Percentiles rank a stretch among this genome's conserved stretches.
Evolutionary conservation across 2,329 filamentous ascomycete species (phyloP).

Genomic region (Microdochium trichocladiopsis): DNA sequence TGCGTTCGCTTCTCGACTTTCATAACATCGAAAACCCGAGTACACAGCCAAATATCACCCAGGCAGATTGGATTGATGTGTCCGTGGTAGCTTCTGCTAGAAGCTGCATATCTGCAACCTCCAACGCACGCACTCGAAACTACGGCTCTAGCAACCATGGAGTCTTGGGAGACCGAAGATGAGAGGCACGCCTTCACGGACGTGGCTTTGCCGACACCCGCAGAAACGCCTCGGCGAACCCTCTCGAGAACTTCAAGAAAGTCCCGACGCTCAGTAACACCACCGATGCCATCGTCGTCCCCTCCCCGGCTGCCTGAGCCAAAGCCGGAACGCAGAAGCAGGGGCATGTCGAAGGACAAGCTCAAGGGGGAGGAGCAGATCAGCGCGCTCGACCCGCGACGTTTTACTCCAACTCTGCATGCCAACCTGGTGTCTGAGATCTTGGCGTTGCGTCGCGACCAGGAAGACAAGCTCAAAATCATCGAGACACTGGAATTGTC

Average conservation of each 20-base stretch:
- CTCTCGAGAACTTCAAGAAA: slow-evolving; percentile 56
- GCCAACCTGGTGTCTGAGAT: slow-evolving; percentile 95
- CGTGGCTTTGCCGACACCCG: slow-evolving; percentile 60
- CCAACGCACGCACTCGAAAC: too few relatives aligned
- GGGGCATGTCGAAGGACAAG: slow-evolving; percentile 48
- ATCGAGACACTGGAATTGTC: slow-evolving; percentile 79
- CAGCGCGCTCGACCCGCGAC: slow-evolving; percentile 74
- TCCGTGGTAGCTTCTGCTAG: too few relatives aligned
- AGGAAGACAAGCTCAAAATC: slow-evolving; percentile 80
- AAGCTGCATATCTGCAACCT: too few relatives aligned
- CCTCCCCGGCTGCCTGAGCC: slow-evolving; percentile 42
- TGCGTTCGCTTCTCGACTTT: too few relatives aligned
- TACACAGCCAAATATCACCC: too few relatives aligned
- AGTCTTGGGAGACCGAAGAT: slow-evolving; percentile 56
- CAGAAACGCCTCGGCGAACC: slow-evolving; percentile 65
- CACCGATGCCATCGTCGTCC: slow-evolving; percentile 47
- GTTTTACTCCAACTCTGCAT: slow-evolving; percentile 92
- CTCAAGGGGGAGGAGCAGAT: slow-evolving; percentile 60
- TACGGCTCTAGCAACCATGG: slow-evolving; percentile 29
- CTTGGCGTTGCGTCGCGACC: slow-evolving; percentile 73
- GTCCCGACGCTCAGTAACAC: slow-evolving; percentile 61
- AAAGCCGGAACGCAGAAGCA: slow-evolving; percentile 35
- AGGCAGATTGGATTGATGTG: too few relatives aligned
- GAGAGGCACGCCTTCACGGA: slow-evolving; percentile 49
- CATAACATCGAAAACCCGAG: too few relatives aligned